Evolutionary conservation across 208 protist species (phyloP), one percentile per base, ranked within the genome.

Genomic region (Angomonas desouzai): DNA sequence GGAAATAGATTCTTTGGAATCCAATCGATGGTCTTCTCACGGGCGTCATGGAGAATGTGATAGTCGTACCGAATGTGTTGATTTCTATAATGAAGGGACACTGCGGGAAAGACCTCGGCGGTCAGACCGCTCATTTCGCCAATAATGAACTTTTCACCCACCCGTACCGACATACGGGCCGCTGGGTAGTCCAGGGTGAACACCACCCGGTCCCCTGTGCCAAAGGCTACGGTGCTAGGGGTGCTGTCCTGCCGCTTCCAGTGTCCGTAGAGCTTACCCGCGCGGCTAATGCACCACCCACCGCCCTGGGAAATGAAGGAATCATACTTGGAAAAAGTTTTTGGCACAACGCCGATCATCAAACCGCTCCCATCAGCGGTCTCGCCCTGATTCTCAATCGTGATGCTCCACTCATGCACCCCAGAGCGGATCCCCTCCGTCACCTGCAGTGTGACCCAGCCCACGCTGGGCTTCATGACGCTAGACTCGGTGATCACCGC

Each of bases 231-330:
- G 28, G 38, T 67, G 2, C 64, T 70, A 3, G 69, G 63, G 49
- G 68, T 84, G 20, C 48, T 65, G 48, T 95, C 89, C 27, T 87
- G 83, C 30, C 89, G 79, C 16, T 85, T 69, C 90, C 92, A 97
- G 77, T 97, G 87, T 20, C 92, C 92, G 66, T 97, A 97, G 56
- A 97, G 93, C 63, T 97, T 97, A 30, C 92, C 92, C 6, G 92
- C 92, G 2, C 92, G 80, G 47, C 89, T 95, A 23, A 97, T 60
- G 57, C 92, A 97, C 92, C 92, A 97, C 18, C 92, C 92, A 20
- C 88, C 87, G 2, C 92, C 89, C 53, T 97, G 92, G 0, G 89
- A 96, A 29, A 97, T 96, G 64, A 97, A 97, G 43, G 89, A 95
- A 71, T 97, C 92, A 68, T 91, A 96, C 68, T 94, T 94, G 60